phyloP scores from a whole-genome alignment of 805 yeast species.

The Pachysolen tannophilus region DNA sequence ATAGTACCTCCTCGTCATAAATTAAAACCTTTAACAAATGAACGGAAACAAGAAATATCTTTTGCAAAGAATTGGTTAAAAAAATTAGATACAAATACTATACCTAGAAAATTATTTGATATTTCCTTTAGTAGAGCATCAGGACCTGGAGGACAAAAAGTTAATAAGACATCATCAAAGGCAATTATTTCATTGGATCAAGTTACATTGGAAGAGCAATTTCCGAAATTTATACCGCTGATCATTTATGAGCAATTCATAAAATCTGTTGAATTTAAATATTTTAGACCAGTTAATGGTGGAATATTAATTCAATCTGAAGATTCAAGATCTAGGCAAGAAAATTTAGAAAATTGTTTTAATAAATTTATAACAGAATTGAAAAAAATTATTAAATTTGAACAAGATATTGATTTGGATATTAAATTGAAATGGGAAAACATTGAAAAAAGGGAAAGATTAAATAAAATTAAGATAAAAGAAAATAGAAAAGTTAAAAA shows the following conservation, averaged over 20 bases:
- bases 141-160: slow-evolving; percentile 57
- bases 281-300: slow-evolving; percentile 28
- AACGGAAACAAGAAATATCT: not conserved
- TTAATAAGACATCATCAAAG: slow-evolving; percentile 48
- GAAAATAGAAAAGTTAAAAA: not conserved
- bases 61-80: not conserved
- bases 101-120: slow-evolving; percentile 7
- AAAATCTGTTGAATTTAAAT: slow-evolving; percentile 20
- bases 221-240: slow-evolving; percentile 30
- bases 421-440: slow-evolving; percentile 5
- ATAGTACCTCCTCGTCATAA: no score
- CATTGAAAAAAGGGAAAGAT: not conserved
- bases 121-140: slow-evolving; percentile 41
- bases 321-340: slow-evolving; percentile 31
- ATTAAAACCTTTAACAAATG: not conserved
- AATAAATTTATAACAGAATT: slow-evolving; percentile 34
- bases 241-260: slow-evolving; percentile 26
- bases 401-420: not conserved
- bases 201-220: slow-evolving; percentile 35
- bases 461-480: not conserved
- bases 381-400: slow-evolving; percentile 16
- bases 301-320: slow-evolving; percentile 35
- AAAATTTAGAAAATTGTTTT: slow-evolving; percentile 38
- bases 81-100: not conserved
- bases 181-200: slow-evolving; percentile 25